Evolutionary conservation across 2,329 filamentous ascomycete species (phyloP), one percentile per base, ranked within the genome.

Genomic region (Pseudogymnoascus sp.): DNA sequence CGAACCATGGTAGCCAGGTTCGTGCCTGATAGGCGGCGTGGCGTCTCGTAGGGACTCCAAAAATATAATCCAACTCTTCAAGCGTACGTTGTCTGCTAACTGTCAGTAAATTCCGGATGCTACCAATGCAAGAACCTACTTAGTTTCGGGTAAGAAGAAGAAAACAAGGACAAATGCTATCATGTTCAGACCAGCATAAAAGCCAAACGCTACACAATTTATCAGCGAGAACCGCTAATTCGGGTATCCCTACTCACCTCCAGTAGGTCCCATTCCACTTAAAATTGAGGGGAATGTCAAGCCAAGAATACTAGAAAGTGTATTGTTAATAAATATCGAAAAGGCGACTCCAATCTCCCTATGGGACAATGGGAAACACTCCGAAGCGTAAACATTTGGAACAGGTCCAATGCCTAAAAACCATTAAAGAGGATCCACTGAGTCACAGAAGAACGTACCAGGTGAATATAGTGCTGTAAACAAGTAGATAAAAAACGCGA

Each of bases 401-500:
- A 80, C 78, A 0, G 78, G 78, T 0, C 83, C 83, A 71, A 85
- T 43, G 4, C 39, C 39, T 43, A 43, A 43, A 41, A 43, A 12
- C 10, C 3, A 6, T 43, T 43, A 43, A 21, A 43, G 19, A 21
- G 16, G 16, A 43, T 11, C 10, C 16, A 43, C 16, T 12, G 10
- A 43, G 4, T 1, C 16, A 43, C 16, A 12, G 10, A 12, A 43
- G 19, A 43, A 39, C 41, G 35, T 82, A 41, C 84, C 84, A 1
- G 83, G 81, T 0, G 82, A 85, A 72, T 87, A 87, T 66, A 85
- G 84, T 7, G 82, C 82, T 0, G 80, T 81, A 64, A 88, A 88
- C 8, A 88, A 68, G 72, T 83, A 88, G 62, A 87, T 75, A 63
- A 87, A 86, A 2, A 85, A 74, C 0, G 83, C 81, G 21, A 87